Conservation (phyloP, 257 asterid genomes). For the Jaltomata sinuosa region DNA sequence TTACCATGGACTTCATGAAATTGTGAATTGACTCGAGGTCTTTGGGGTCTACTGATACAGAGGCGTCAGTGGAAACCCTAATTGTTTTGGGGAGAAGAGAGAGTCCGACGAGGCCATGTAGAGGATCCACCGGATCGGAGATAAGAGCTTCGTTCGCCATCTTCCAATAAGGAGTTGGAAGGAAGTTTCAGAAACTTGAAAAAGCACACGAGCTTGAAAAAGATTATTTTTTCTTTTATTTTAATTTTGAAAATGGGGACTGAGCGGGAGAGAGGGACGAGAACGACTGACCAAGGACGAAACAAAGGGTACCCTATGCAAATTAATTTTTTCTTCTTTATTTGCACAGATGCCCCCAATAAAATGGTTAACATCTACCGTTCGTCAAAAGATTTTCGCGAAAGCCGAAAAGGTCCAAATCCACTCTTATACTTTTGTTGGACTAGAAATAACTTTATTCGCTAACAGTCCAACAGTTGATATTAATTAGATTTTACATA, state of each 20-base stretch:
- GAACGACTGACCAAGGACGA: background rate
- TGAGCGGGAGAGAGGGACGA: background rate
- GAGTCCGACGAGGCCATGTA: constrained; percentile 34
- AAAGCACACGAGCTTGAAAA: background rate
- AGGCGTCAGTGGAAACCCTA: constrained; percentile 31
- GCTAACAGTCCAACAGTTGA: too few relatives aligned
- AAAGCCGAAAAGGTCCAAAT: too few relatives aligned
- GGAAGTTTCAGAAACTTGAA: background rate
- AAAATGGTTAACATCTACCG: background rate
- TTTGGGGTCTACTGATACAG: constrained; percentile 17
- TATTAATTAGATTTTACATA: too few relatives aligned
- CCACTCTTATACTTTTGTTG: too few relatives aligned
- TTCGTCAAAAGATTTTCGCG: too few relatives aligned
- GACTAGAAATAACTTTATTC: too few relatives aligned
- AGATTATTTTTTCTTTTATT: background rate
- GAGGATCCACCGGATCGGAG: constrained; percentile 41
- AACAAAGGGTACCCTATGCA: background rate
- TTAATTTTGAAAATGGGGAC: background rate
- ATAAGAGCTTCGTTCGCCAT: constrained; percentile 25
- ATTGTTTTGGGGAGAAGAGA: constrained; percentile 42
- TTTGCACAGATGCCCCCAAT: background rate
- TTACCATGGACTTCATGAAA: constrained; percentile 56
- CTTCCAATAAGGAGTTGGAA: background rate
- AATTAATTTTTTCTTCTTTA: background rate
- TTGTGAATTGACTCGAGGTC: constrained; percentile 49